phyloP scores from a whole-genome alignment of 2,329 filamentous ascomycete species.

The Colletotrichum lentis region DNA sequence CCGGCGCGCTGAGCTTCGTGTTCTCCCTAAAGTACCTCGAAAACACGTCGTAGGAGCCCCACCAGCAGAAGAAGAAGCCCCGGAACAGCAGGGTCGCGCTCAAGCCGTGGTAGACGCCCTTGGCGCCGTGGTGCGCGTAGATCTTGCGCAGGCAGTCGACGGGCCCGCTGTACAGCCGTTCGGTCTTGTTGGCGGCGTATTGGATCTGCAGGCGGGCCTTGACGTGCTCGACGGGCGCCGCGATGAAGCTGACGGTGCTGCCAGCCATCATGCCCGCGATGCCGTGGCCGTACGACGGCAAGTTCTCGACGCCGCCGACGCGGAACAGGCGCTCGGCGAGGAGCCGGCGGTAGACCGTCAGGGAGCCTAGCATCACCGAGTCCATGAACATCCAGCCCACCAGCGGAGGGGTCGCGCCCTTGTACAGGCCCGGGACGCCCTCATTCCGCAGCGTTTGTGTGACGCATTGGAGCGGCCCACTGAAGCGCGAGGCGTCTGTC shows the following conservation, averaged over 20 bases:
- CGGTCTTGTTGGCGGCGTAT: conserved; percentile 80
- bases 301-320: conserved; percentile 46
- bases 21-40: conserved; percentile 71
- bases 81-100: conserved; percentile 87
- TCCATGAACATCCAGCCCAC: conserved; percentile 99
- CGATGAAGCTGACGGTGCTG: conserved; percentile 89
- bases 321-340: conserved; percentile 83
- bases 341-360: conserved; percentile 88
- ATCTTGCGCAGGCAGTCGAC: conserved; percentile 83
- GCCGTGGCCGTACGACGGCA: conserved; percentile 84
- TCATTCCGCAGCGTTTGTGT: conserved; percentile 86
- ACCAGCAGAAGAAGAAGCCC: conserved; percentile 97
- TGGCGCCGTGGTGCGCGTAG: conserved; percentile 74
- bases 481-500: conserved; percentile 78
- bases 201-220: conserved; percentile 95
- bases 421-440: conserved; percentile 86
- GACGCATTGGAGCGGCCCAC: conserved; percentile 85
- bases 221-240: conserved; percentile 92
- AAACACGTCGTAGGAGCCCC: conserved; percentile 91
- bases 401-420: conserved; percentile 89
- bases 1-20: conserved; percentile 77
- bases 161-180: conserved; percentile 84
- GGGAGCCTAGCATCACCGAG: conserved; percentile 84
- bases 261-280: conserved; percentile 88
- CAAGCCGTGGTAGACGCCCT: conserved; percentile 86